Base-by-base conservation (phyloP, 257 asterid genomes). In the Solanum habrochaites region DNA sequence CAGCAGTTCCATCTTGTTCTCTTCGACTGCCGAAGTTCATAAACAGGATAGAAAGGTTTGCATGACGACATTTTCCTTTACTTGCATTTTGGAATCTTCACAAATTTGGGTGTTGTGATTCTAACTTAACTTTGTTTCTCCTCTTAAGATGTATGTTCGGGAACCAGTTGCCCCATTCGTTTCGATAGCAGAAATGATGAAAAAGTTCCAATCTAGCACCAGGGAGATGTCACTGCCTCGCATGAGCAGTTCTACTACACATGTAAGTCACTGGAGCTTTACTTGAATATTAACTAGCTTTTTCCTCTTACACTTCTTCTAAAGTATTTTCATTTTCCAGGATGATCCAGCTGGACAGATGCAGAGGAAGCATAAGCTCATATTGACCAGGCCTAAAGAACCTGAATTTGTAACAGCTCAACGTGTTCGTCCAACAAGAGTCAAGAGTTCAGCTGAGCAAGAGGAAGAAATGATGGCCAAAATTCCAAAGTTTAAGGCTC, bases 381-480 rank as follows among this genome's bases (percentile, higher is more conserved):
- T 92, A 62, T 92, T 97, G 84, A 95, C 99, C 43, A 93, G 96
- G 93, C 99, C 99, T 3, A 97, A 95, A 88, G 93, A 96, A 80
- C 99, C 99, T 32, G 99, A 95, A 85, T 92, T 95, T 82, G 97
- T 91, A 90, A 97, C 99, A 83, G 91, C 99, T 71, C 99, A 97
- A 70, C 94, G 99, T 29, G 93, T 86, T 40, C 98, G 99, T 78
- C 87, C 96, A 40, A 91, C 91, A 29, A 94, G 89, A 89, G 84
- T 93, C 27, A 95, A 97, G 90, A 97, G 98, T 86, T 92, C 98
- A 85, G 96, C 97, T 42, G 99, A 97, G 87, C 77, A 91, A 18
- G 99, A 97, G 89, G 97, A 94, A 90, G 98, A 97, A 91, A 94
- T 95, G 95, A 92, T 97, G 96, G 99, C 98, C 87, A 95, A 95